Evolutionary conservation across 176 grass and related monocot genomes (phyloP).

Genomic region (Secale cereale): DNA sequence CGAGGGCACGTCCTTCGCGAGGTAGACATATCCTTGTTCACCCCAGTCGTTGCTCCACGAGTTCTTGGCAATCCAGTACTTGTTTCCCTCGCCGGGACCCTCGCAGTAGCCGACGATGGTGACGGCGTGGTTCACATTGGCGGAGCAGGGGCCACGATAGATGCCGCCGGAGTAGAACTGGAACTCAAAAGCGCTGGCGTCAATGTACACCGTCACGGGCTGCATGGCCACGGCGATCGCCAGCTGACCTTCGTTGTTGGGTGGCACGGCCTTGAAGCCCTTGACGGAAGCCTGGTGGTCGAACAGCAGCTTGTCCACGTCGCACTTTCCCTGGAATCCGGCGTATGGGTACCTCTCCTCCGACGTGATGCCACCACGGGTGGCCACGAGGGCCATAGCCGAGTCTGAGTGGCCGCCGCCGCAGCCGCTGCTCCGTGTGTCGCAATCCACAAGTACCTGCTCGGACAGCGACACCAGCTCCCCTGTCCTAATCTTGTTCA

Average conservation of each 20-base stretch:
- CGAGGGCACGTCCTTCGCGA: slow-evolving; percentile 25
- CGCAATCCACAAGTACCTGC: slow-evolving; percentile 41
- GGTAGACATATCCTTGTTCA: slow-evolving; percentile 33
- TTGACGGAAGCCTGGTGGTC: neutral
- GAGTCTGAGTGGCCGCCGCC: neutral
- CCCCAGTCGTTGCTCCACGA: slow-evolving; percentile 50
- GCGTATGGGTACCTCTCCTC: slow-evolving; percentile 7
- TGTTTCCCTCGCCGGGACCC: neutral
- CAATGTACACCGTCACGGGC: slow-evolving; percentile 42
- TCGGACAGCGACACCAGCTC: slow-evolving; percentile 31
- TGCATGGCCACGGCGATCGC: slow-evolving; percentile 34
- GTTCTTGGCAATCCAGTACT: slow-evolving; percentile 55
- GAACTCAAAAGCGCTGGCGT: neutral
- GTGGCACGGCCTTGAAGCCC: slow-evolving; percentile 7
- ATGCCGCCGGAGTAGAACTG: slow-evolving; percentile 45
- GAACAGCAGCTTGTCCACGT: neutral
- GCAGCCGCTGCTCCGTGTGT: slow-evolving; percentile 15
- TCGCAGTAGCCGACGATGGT: slow-evolving; percentile 47
- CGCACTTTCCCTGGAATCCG: slow-evolving; percentile 21
- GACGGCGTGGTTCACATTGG: slow-evolving; percentile 34
- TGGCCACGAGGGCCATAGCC: slow-evolving; percentile 20
- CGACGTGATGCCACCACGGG: slow-evolving; percentile 31
- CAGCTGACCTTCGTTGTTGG: slow-evolving; percentile 23
- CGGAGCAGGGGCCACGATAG: slow-evolving; percentile 26
- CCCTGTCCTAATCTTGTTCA: slow-evolving; percentile 43